Percentiles rank a stretch among this genome's conserved stretches.
These are phyloP conservation scores for Neofusicoccum laricinum DNA, from an alignment of 2,329 filamentous ascomycete species.

Conservation along the genomic window DNA sequence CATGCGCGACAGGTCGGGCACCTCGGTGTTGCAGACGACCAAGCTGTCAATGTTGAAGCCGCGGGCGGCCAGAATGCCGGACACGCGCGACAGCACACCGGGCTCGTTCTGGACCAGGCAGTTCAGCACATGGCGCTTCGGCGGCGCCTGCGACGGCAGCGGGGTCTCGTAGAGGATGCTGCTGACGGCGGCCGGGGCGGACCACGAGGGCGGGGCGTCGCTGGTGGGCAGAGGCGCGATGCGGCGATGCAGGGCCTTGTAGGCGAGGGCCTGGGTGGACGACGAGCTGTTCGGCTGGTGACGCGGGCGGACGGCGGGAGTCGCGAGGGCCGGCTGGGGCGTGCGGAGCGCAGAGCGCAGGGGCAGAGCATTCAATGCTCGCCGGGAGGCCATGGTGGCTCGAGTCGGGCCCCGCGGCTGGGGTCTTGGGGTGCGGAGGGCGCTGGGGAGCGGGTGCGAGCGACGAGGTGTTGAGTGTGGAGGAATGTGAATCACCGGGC, in stretches of 20 bases:
- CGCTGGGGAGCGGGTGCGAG: neutral
- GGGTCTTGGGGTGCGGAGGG: neutral
- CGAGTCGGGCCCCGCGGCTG: neutral
- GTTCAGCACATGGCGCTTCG: constrained; percentile 95
- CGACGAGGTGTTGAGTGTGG: neutral
- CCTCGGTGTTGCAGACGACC: constrained; percentile 96
- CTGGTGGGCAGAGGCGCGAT: constrained; percentile 79
- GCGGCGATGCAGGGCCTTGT: constrained; percentile 93
- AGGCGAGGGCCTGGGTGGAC: constrained; percentile 90
- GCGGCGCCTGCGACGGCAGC: constrained; percentile 73
- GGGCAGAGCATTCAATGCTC: constrained; percentile 37
- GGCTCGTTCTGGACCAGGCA: constrained; percentile 99
- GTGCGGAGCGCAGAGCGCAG: constrained; percentile 25
- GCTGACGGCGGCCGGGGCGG: constrained; percentile 88
- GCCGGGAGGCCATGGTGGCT: constrained; percentile 42
- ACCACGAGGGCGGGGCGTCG: constrained; percentile 74
- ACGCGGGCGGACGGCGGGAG: constrained; percentile 27
- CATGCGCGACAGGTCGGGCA: constrained; percentile 96
- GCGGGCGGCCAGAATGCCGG: constrained; percentile 89
- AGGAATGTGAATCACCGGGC: constrained; percentile 13
- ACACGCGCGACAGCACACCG: constrained; percentile 92
- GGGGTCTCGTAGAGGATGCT: constrained; percentile 99
- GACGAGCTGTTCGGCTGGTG: constrained; percentile 48
- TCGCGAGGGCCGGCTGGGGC: constrained; percentile 22
- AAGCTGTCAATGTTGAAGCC: constrained; percentile 99